A percentile compares a stretch with the other conserved stretches of the same genome.
Conservation (phyloP, 495 filamentous ascomycete species). For the Xylaria longipes region DNA sequence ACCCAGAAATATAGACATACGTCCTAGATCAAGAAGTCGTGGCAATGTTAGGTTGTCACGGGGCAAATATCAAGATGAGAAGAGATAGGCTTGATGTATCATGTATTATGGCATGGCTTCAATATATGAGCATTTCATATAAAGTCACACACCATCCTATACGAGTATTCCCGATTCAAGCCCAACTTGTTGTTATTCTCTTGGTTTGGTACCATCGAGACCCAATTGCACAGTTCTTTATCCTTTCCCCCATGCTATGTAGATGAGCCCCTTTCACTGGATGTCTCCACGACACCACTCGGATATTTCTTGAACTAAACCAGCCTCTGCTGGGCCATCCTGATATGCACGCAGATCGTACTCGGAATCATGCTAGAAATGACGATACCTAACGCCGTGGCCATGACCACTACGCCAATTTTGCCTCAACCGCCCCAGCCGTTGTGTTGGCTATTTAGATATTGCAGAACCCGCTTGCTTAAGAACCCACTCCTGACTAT, state of each 20-base stretch:
- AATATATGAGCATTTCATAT: slow-evolving; percentile 7
- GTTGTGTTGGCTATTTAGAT: slow-evolving; percentile 30
- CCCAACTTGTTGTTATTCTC: background rate
- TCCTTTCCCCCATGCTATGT: background rate
- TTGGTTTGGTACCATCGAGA: slow-evolving; percentile 11
- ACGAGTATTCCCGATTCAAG: slow-evolving; percentile 10
- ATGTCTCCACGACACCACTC: background rate
- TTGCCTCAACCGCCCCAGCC: slow-evolving; percentile 37
- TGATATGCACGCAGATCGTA: slow-evolving; percentile 28
- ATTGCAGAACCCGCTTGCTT: slow-evolving; percentile 37
- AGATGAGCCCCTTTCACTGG: background rate
- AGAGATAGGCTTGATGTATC: slow-evolving; percentile 27
- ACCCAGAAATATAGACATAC: slow-evolving; percentile 56
- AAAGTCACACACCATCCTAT: background rate
- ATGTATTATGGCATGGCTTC: slow-evolving; percentile 14
- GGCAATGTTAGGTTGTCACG: background rate
- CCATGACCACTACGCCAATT: slow-evolving; percentile 39
- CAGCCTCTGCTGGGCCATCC: background rate
- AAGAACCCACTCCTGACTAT: slow-evolving; percentile 35
- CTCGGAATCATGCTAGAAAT: slow-evolving; percentile 36
- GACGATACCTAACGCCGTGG: slow-evolving; percentile 29
- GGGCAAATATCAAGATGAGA: background rate
- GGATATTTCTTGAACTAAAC: background rate
- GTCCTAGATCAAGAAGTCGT: background rate
- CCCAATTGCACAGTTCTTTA: background rate